These are phyloP conservation scores for Mycena sanguinolenta DNA, from an alignment of 768 basidiomycete species.

Conservation along the genomic window DNA sequence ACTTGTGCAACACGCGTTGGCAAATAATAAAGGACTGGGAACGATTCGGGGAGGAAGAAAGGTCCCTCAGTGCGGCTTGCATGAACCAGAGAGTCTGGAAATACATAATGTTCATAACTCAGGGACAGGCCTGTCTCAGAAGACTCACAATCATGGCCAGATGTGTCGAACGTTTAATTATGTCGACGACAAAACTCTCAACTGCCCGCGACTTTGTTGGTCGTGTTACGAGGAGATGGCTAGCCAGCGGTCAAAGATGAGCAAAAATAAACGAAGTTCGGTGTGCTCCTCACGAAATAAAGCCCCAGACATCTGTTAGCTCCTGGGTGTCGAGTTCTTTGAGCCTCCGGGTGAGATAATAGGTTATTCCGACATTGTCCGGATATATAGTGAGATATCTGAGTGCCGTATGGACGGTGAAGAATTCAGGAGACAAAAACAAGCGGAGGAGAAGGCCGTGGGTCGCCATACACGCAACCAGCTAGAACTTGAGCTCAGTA, in stretches of 20 bases:
- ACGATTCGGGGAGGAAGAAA: constrained; percentile 68
- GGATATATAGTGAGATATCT: constrained; percentile 86
- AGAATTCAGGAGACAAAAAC: constrained; percentile 93
- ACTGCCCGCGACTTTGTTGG: constrained; percentile 93
- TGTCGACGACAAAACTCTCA: constrained; percentile 93
- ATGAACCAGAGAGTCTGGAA: constrained; percentile 96
- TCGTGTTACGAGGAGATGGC: constrained; percentile 94
- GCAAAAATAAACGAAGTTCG: constrained; percentile 25
- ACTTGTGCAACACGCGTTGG: constrained; percentile 89
- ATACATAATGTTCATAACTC: constrained; percentile 30
- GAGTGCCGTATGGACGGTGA: constrained; percentile 94
- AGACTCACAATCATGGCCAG: constrained; percentile 92
- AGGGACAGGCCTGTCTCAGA: constrained; percentile 34
- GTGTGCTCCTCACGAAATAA: constrained; percentile 74
- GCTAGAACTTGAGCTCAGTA: not conserved
- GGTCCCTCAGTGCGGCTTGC: constrained; percentile 93
- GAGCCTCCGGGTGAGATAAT: constrained; percentile 87
- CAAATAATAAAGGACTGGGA: constrained; percentile 91
- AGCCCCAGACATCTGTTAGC: constrained; percentile 89
- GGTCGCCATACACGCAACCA: constrained; percentile 63
- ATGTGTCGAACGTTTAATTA: constrained; percentile 92
- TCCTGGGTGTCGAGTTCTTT: constrained; percentile 75
- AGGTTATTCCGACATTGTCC: constrained; percentile 92
- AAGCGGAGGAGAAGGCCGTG: constrained; percentile 92
- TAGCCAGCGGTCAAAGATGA: constrained; percentile 47